phyloP scores from a whole-genome alignment of 306 rosid species.

The Abrus precatorius region DNA sequence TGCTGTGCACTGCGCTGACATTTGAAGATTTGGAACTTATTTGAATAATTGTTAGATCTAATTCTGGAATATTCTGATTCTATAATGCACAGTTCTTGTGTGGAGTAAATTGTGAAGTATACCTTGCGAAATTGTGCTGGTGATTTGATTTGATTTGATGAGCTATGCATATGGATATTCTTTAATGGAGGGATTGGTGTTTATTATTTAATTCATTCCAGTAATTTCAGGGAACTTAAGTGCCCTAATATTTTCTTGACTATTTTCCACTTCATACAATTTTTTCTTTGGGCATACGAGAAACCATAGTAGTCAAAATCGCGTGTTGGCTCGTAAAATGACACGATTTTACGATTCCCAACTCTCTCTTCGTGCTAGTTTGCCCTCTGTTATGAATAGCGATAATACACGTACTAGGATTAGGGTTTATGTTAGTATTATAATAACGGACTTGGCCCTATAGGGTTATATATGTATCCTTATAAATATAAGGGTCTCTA shows the following conservation, averaged over 20 bases:
- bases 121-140: background rate
- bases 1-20: background rate
- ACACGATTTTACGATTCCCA: no score
- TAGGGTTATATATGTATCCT: no score
- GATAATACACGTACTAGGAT: no score
- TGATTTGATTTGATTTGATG: background rate
- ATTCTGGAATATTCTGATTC: background rate
- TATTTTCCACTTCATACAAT: background rate
- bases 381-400: no score
- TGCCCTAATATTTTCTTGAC: background rate
- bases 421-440: no score
- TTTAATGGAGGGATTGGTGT: constrained; percentile 6
- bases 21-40: background rate
- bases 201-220: background rate
- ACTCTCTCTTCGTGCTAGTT: no score
- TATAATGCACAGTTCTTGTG: background rate
- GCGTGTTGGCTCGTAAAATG: no score
- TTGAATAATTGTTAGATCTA: background rate
- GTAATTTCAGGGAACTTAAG: background rate
- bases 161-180: background rate
- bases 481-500: no score
- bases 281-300: constrained; percentile 2
- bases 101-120: background rate
- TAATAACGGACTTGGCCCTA: no score
- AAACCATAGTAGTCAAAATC: background rate